These are phyloP conservation scores for Aspergillus sp. DNA, from an alignment of 2,329 filamentous ascomycete species.

Conservation along the genomic window DNA sequence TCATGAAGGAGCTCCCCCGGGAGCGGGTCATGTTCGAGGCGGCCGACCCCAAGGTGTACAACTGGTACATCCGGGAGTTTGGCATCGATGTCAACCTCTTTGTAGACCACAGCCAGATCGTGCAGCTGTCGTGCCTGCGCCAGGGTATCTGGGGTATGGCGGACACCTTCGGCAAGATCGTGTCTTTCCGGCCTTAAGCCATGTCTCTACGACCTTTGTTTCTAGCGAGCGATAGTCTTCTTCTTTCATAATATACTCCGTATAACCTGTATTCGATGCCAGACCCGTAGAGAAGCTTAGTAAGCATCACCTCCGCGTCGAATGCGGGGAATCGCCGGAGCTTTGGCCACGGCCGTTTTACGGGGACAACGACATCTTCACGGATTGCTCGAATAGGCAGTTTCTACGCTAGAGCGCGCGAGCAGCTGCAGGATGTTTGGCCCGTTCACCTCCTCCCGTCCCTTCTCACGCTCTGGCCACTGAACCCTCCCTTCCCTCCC, in stretches of 20 bases:
- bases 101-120: constrained; percentile 51
- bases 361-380: too few relatives aligned
- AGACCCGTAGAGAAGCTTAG: too few relatives aligned
- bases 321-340: background rate
- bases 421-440: background rate
- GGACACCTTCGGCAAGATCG: constrained; percentile 49
- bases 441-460: background rate
- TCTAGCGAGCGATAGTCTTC: background rate
- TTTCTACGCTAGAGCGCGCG: too few relatives aligned
- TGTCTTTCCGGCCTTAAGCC: constrained; percentile 29
- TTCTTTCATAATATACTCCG: background rate
- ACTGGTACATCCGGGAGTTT: constrained; percentile 51
- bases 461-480: background rate
- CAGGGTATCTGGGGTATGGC: constrained; percentile 50
- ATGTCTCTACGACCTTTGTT: background rate
- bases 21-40: constrained; percentile 54
- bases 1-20: constrained; percentile 43
- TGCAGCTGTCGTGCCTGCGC: constrained; percentile 46
- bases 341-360: too few relatives aligned
- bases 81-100: constrained; percentile 51
- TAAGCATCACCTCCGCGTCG: background rate
- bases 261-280: too few relatives aligned
- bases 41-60: constrained; percentile 48
- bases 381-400: too few relatives aligned
- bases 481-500: background rate